Evolutionary conservation across 495 filamentous ascomycete genomes (phyloP).

Genomic region (Podospora comata): DNA sequence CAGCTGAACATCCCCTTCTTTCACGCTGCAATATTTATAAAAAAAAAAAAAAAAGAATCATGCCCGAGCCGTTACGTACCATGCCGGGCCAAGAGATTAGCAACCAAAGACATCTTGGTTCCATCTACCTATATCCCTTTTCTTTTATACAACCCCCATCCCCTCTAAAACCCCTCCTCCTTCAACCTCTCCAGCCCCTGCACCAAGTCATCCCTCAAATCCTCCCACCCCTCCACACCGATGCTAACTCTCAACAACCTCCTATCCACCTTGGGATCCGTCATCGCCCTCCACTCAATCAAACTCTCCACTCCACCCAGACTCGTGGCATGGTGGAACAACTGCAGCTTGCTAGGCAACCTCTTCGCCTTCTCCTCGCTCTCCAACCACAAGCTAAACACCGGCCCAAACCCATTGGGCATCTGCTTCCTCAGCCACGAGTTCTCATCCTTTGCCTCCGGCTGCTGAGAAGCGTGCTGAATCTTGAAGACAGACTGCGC

Average conservation of each 20-base stretch:
- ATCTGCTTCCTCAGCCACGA: slow-evolving; percentile 83
- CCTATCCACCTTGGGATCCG: slow-evolving; percentile 68
- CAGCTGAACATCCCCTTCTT: not conserved
- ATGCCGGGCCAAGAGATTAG: not conserved
- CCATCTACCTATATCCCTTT: not conserved
- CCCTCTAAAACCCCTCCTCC: slow-evolving; percentile 21
- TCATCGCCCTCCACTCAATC: slow-evolving; percentile 88
- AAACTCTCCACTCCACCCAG: slow-evolving; percentile 91
- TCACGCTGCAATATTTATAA: not conserved
- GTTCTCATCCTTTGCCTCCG: slow-evolving; percentile 52
- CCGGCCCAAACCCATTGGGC: slow-evolving; percentile 85
- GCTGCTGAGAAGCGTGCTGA: slow-evolving; percentile 74
- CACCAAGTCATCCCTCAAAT: slow-evolving; percentile 73
- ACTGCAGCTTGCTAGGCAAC: slow-evolving; percentile 70
- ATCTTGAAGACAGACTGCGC: slow-evolving; percentile 56
- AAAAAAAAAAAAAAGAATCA: too few relatives aligned
- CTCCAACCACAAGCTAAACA: slow-evolving; percentile 72
- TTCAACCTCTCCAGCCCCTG: slow-evolving; percentile 61
- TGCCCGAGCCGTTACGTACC: too few relatives aligned
- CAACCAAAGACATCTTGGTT: not conserved
- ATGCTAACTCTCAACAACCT: slow-evolving; percentile 77
- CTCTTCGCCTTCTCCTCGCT: slow-evolving; percentile 56
- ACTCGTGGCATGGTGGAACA: slow-evolving; percentile 94
- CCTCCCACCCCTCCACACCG: slow-evolving; percentile 83
- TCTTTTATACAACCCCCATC: not conserved